A percentile compares a stretch with the other conserved stretches of the same genome.
These are phyloP conservation scores for Beauveria asiatica DNA, from an alignment of 2,329 filamentous ascomycete species.

Conservation along the genomic window DNA sequence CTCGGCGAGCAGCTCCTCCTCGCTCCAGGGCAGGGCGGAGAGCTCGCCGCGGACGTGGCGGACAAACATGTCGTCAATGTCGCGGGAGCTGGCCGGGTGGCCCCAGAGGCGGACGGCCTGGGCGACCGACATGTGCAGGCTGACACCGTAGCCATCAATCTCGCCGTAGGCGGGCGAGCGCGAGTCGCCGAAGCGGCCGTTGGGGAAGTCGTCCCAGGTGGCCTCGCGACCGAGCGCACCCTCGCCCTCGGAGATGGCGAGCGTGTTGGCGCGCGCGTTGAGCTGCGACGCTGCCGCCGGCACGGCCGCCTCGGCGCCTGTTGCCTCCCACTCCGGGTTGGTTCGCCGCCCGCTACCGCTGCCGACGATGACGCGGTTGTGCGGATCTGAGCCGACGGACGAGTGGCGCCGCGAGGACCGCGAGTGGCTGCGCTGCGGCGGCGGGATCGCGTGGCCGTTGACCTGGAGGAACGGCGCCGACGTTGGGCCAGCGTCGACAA, in stretches of 20 bases:
- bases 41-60: conserved; percentile 74
- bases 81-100: conserved; percentile 56
- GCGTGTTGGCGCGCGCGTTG: conserved; percentile 72
- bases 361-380: conserved; percentile 80
- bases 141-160: conserved; percentile 97
- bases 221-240: conserved; percentile 84
- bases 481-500: conserved; percentile 37
- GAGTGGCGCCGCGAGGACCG: conserved; percentile 56
- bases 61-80: conserved; percentile 75
- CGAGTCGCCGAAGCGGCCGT: conserved; percentile 90
- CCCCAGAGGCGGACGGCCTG: conserved; percentile 83
- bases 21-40: conserved; percentile 83
- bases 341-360: conserved; percentile 42
- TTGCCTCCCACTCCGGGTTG: conserved; percentile 59
- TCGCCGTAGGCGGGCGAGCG: conserved; percentile 90
- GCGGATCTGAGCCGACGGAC: conserved; percentile 73
- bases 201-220: conserved; percentile 98
- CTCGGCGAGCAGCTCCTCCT: conserved; percentile 78
- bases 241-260: conserved; percentile 91
- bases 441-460: conserved; percentile 37
- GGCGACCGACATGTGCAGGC: conserved; percentile 78
- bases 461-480: conserved; percentile 29
- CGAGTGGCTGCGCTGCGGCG: conserved; percentile 23
- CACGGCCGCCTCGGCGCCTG: conserved; percentile 69
- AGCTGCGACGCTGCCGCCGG: conserved; percentile 60